Evolutionary conservation across 2,329 filamentous ascomycete genomes (phyloP).

Genomic region (Trichoderma sp.): DNA sequence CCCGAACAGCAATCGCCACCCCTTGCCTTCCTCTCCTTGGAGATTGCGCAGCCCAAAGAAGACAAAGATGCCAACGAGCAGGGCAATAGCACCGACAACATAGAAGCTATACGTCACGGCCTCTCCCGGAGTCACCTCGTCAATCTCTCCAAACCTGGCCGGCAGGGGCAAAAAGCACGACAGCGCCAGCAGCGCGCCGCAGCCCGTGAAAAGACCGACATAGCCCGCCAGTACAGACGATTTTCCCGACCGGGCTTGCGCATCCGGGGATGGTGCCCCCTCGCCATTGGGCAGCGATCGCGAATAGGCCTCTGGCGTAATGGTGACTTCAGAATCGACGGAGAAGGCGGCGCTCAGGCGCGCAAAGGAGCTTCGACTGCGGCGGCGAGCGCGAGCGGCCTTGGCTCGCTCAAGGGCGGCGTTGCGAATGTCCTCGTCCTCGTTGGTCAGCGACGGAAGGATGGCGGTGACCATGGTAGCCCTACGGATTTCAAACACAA

Average conservation of each 20-base stretch:
- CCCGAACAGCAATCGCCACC: slow-evolving; percentile 61
- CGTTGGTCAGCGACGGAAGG: slow-evolving; percentile 69
- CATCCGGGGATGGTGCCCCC: slow-evolving; percentile 29
- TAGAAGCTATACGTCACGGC: slow-evolving; percentile 87
- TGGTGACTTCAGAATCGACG: slow-evolving; percentile 72
- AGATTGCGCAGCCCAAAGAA: slow-evolving; percentile 72
- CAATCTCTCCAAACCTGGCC: slow-evolving; percentile 69
- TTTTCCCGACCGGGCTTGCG: slow-evolving; percentile 42
- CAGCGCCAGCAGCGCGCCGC: slow-evolving; percentile 84
- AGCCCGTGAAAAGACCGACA: slow-evolving; percentile 90
- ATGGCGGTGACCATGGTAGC: slow-evolving; percentile 98
- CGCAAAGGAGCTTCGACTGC: slow-evolving; percentile 34
- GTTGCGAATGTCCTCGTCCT: slow-evolving; percentile 40
- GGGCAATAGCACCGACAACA: slow-evolving; percentile 71
- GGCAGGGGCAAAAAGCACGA: slow-evolving; percentile 83
- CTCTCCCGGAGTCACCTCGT: slow-evolving; percentile 70
- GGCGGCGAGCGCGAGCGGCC: slow-evolving; percentile 33
- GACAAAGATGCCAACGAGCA: slow-evolving; percentile 73
- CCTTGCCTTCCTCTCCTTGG: slow-evolving; percentile 76
- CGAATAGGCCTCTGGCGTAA: slow-evolving; percentile 66
- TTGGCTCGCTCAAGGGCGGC: slow-evolving; percentile 37
- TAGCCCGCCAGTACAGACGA: slow-evolving; percentile 74
- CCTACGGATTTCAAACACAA: slow-evolving; percentile 37
- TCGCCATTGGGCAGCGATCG: slow-evolving; percentile 39
- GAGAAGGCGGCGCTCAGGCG: slow-evolving; percentile 66